Base-by-base conservation (phyloP, 495 filamentous ascomycete species). In the Cercophora scortea region DNA sequence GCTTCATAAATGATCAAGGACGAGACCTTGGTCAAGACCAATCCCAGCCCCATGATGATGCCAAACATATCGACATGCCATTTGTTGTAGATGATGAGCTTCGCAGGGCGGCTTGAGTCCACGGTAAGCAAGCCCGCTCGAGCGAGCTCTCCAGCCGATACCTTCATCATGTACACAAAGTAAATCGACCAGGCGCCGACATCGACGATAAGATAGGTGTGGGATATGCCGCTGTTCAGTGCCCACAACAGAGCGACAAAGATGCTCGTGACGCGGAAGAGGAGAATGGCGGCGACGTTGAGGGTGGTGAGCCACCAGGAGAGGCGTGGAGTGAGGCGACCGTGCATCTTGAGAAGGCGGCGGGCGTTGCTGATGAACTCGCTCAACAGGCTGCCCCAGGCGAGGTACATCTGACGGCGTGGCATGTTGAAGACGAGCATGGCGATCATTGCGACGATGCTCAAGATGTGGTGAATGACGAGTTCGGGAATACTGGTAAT, bases 381-480 rank as follows among this genome's bases (percentile, higher is more conserved):
- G 39, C 39, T 53, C 41, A 47, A 16, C 32, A 61, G 50, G 11
- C 47, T 47, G 8, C 46, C 55, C 55, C 59, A 61, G 39, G 57
- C 38, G 13, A 61, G 43, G 35, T 61, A 61, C 35, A 61, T 41
- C 47, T 55, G 59, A 12, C 59, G 59, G 2, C 59, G 55, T 4
- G 59, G 59, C 10, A 58, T 17, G 46, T 52, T 55, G 50, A 49
- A 58, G 25, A 32, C 17, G 19, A 61, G 47, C 8, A 61, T 47
- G n/a, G 35, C 39, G 4, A 56, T 46, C 51, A 58, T 58, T 39
- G 49, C 52, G 10, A 38, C 55, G 43, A 61, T 54, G 54, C 52
- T 55, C 15, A 61, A 51, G 34, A 61, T 34, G 38, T 61, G 59
- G 43, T 61, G 59, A n/a, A 61, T 56, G 17, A 61, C 33, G 8